These are phyloP conservation scores for Periconia sp. DNA, from an alignment of 2,329 filamentous ascomycete species.

Conservation along the genomic window DNA sequence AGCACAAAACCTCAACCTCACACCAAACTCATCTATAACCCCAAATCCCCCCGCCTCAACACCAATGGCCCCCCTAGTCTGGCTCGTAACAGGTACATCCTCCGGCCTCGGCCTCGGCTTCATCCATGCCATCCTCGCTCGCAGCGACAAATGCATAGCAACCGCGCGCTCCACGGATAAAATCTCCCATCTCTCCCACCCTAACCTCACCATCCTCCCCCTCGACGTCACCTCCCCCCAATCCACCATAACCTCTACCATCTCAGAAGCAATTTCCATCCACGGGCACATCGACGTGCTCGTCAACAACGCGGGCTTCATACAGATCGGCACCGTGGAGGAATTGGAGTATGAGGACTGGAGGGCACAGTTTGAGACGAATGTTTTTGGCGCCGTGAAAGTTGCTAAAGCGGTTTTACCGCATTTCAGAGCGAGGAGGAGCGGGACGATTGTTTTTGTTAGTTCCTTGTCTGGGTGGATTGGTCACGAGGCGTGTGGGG, in stretches of 20 bases:
- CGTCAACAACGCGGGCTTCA: constrained; percentile 59
- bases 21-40: no score
- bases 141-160: constrained; percentile 53
- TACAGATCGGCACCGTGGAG: constrained; percentile 3
- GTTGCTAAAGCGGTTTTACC: constrained; percentile 8
- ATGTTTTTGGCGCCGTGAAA: constrained; percentile 13
- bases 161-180: constrained; percentile 44
- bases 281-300: constrained; percentile 49
- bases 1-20: no score
- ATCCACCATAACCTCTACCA: constrained; percentile 28
- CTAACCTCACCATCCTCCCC: constrained; percentile 31
- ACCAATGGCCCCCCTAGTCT: constrained; percentile 30
- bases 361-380: constrained; percentile 10
- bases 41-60: no score
- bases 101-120: constrained; percentile 51
- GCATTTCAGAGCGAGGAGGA: constrained; percentile 3
- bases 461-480: constrained; percentile 8
- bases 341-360: constrained; percentile 3
- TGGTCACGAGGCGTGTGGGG: constrained; percentile 3
- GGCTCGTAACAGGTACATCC: constrained; percentile 54
- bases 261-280: constrained; percentile 33
- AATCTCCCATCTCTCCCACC: constrained; percentile 28
- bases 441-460: constrained; percentile 8
- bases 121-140: constrained; percentile 42
- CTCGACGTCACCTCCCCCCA: constrained; percentile 45